Percentiles rank a stretch among this genome's conserved stretches.
phyloP scores from a whole-genome alignment of 208 protist genomes.

The Leishmania mexicana region DNA sequence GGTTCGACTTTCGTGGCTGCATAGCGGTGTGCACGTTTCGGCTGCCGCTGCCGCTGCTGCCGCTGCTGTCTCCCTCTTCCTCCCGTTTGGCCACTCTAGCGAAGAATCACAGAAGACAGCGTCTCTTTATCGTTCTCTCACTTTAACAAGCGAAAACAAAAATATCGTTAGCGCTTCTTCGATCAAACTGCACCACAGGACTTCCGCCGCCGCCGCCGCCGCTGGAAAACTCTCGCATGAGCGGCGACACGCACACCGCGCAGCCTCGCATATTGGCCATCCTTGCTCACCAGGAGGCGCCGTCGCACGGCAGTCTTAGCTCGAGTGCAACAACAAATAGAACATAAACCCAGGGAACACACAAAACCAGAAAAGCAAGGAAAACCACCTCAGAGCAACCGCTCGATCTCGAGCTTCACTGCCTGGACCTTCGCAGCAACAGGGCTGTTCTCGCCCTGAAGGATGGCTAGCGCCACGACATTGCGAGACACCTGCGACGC shows the following conservation, averaged over 20 bases:
- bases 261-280: not conserved
- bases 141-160: not conserved
- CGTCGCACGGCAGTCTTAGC: not conserved
- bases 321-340: not conserved
- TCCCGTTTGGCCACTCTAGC: not conserved
- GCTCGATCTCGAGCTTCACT: slow-evolving; percentile 98
- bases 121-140: not conserved
- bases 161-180: not conserved
- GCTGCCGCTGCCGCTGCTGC: not conserved
- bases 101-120: not conserved
- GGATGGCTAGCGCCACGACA: slow-evolving; percentile 97
- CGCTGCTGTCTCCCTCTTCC: not conserved
- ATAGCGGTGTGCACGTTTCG: not conserved
- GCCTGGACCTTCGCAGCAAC: slow-evolving; percentile 96
- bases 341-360: not conserved
- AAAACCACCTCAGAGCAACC: slow-evolving; percentile 71
- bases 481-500: slow-evolving; percentile 98
- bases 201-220: not conserved
- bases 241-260: not conserved
- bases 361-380: not conserved
- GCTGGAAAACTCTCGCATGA: not conserved
- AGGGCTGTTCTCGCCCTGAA: slow-evolving; percentile 96
- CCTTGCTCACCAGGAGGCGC: not conserved
- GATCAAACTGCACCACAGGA: not conserved
- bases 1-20: not conserved